Evolutionary conservation across 306 rosid genomes (phyloP).

Genomic region (Begonia peltatifolia): DNA sequence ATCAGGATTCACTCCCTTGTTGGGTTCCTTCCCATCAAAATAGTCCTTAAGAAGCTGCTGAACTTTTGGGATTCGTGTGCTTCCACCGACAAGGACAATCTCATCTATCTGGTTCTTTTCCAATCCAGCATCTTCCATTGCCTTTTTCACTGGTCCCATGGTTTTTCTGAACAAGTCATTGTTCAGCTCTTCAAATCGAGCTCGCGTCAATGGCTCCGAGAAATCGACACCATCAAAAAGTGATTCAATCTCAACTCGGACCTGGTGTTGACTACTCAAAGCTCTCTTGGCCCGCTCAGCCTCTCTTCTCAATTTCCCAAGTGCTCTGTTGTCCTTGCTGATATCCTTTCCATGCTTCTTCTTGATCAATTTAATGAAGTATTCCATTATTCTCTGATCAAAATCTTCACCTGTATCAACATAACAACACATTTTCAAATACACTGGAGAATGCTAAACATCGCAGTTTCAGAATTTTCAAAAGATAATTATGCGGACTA

Average conservation of each 20-base stretch:
- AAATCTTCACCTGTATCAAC: slow-evolving; percentile 70
- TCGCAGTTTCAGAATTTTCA: too few species aligned
- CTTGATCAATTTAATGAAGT: slow-evolving; percentile 97
- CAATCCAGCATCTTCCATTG: slow-evolving; percentile 94
- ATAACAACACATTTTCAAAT: too few species aligned
- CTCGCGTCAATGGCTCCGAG: slow-evolving; percentile 85
- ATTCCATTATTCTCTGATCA: slow-evolving; percentile 86
- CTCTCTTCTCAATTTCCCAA: slow-evolving; percentile 92
- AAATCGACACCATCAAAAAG: slow-evolving; percentile 83
- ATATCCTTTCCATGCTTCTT: slow-evolving; percentile 89
- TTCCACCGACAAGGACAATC: slow-evolving; percentile 95
- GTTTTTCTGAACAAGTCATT: slow-evolving; percentile 94
- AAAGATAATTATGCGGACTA: too few species aligned
- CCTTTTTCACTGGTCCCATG: slow-evolving; percentile 98
- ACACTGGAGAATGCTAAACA: too few species aligned
- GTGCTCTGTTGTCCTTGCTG: slow-evolving; percentile 96
- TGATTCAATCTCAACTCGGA: slow-evolving; percentile 96
- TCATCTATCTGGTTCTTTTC: slow-evolving; percentile 80
- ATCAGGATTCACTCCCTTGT: slow-evolving; percentile 98
- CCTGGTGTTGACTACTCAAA: slow-evolving; percentile 97
- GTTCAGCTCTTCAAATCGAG: slow-evolving; percentile 78
- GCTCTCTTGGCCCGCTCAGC: slow-evolving; percentile 97
- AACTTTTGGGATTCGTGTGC: slow-evolving; percentile 92
- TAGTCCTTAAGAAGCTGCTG: slow-evolving; percentile 87
- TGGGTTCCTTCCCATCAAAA: slow-evolving; percentile 95